Evolutionary conservation across 225 moss, liverwort and hornwort species (phyloP).

Genomic region (Climacium dendroides): DNA sequence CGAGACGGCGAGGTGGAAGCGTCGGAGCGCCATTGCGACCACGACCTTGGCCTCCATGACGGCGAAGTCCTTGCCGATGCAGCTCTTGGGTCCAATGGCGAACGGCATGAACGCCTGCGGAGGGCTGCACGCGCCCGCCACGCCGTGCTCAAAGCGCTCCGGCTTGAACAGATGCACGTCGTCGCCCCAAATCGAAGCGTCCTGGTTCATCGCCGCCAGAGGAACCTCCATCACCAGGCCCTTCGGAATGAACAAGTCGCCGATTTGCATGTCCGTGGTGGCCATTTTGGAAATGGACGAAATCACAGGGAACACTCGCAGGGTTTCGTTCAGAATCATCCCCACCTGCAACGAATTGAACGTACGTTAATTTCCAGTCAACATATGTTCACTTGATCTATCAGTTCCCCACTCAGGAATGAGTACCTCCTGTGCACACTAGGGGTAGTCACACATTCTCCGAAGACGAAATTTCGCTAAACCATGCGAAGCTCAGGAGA

Average conservation of each 20-base stretch:
- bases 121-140: constrained; percentile 20
- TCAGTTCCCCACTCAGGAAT: neutral
- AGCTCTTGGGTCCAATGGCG: constrained; percentile 50
- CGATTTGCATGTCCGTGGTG: constrained; percentile 32
- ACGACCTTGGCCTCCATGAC: constrained; percentile 59
- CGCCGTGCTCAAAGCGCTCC: constrained; percentile 43
- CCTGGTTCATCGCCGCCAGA: constrained; percentile 31
- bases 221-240: constrained; percentile 48
- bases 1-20: constrained; percentile 33
- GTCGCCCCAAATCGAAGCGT: constrained; percentile 58
- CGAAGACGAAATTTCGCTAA: too few relatives aligned
- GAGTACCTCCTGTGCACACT: neutral
- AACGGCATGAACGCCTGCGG: constrained; percentile 65
- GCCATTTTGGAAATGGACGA: constrained; percentile 26
- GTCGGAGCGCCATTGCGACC: constrained; percentile 30
- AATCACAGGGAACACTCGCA: constrained; percentile 44
- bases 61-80: constrained; percentile 68
- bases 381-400: neutral
- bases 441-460: too few relatives aligned
- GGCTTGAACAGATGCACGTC: constrained; percentile 54
- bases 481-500: too few relatives aligned
- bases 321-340: constrained; percentile 58
- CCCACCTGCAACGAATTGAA: constrained; percentile 31
- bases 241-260: constrained; percentile 41
- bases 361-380: neutral